Conservation (phyloP, 345 rosid genomes). For the Triadica sebifera region DNA sequence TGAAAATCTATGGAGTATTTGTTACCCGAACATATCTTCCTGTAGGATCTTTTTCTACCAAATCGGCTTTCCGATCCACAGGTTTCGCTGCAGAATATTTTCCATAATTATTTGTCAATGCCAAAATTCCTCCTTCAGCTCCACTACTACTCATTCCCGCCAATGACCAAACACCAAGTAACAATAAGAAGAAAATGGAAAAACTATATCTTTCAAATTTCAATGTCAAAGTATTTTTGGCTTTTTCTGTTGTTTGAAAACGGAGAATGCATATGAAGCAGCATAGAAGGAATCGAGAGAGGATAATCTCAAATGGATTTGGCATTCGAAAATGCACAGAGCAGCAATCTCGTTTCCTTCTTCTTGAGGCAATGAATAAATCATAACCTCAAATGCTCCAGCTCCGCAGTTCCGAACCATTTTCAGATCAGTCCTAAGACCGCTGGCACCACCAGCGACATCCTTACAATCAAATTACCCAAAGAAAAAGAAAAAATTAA, state of each 20-base stretch:
- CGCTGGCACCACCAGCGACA: conserved; percentile 17
- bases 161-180: conserved; percentile 10
- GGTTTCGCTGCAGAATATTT: conserved; percentile 28
- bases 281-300: conserved; percentile 52
- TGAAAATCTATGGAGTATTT: too few species aligned
- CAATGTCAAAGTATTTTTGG: not conserved
- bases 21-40: conserved; percentile 78
- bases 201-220: not conserved
- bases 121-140: not conserved
- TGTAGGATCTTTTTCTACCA: conserved; percentile 60
- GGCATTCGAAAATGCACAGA: conserved; percentile 35
- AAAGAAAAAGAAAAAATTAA: not conserved
- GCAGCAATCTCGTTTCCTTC: conserved; percentile 13
- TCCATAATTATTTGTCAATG: conserved; percentile 14
- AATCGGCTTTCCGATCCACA: conserved; percentile 24
- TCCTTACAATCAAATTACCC: conserved; percentile 1
- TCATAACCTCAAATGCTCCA: conserved; percentile 35
- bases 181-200: conserved; percentile 9
- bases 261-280: conserved; percentile 49
- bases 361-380: conserved; percentile 38
- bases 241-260: not conserved
- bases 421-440: conserved; percentile 25
- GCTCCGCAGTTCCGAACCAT: conserved; percentile 22
- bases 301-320: conserved; percentile 23
- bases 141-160: not conserved